These are phyloP conservation scores for Neurospora sp. DNA, from an alignment of 495 filamentous ascomycete genomes.

Conservation along the genomic window DNA sequence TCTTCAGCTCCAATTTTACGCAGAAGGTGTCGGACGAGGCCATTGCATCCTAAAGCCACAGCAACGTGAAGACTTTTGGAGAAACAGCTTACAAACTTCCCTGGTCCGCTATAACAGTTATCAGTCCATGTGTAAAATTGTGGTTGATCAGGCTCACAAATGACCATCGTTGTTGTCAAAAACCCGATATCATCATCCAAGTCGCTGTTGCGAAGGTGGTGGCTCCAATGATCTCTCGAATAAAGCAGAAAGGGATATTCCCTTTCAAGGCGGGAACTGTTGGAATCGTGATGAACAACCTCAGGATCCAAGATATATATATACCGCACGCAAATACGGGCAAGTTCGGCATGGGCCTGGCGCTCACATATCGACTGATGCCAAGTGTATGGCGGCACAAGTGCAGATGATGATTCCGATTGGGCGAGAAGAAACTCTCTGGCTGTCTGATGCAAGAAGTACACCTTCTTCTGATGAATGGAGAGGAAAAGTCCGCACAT, in stretches of 20 bases:
- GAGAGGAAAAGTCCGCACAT: no score
- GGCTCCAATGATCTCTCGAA: neutral
- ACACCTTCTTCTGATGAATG: no score
- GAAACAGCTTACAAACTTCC: no score
- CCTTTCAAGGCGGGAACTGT: neutral
- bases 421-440: no score
- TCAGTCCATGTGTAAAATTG: neutral
- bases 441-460: no score
- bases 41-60: neutral
- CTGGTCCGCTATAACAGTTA: neutral
- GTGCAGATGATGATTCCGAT: no score
- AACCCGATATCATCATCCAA: neutral
- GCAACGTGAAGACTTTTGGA: neutral
- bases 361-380: no score
- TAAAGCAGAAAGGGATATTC: neutral
- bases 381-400: no score
- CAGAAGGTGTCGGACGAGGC: neutral
- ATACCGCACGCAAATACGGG: neutral
- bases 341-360: neutral
- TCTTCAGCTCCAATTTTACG: neutral
- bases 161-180: neutral
- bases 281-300: accelerated
- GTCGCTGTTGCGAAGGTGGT: neutral
- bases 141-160: neutral
- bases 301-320: neutral